These are phyloP conservation scores for Leishmania tropica DNA, from an alignment of 208 protist genomes.

Conservation along the genomic window DNA sequence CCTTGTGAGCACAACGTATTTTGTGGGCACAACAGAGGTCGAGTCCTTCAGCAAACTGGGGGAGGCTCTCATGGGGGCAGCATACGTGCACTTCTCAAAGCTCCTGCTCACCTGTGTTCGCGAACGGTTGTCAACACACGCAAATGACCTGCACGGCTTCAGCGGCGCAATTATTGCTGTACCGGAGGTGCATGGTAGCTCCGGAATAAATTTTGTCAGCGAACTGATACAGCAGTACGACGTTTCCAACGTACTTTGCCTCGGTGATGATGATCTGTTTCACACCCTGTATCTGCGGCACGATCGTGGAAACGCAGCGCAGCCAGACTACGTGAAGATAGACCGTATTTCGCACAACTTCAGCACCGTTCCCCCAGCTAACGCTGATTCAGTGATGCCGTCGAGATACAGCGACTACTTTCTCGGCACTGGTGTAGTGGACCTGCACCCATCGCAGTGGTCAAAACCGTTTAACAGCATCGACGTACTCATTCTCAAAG, in stretches of 20 bases:
- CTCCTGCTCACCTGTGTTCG: constrained; percentile 40
- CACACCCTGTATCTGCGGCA: constrained; percentile 49
- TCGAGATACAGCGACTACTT: constrained; percentile 68
- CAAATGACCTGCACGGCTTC: constrained; percentile 49
- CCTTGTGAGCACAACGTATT: constrained; percentile 65
- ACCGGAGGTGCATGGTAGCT: constrained; percentile 66
- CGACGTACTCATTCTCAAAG: constrained; percentile 68
- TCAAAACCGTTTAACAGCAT: constrained; percentile 65
- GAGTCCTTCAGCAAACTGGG: constrained; percentile 40
- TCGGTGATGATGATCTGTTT: constrained; percentile 83
- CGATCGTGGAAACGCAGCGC: constrained; percentile 25
- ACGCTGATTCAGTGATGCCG: constrained; percentile 43
- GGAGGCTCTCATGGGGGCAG: constrained; percentile 49
- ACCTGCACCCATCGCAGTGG: constrained; percentile 67
- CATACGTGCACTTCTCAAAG: constrained; percentile 69
- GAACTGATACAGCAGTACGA: constrained; percentile 65
- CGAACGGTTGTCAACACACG: constrained; percentile 51
- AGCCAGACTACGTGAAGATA: constrained; percentile 36
- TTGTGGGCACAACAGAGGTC: constrained; percentile 72
- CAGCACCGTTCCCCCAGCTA: constrained; percentile 27
- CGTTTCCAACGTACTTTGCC: constrained; percentile 67
- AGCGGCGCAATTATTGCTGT: constrained; percentile 80
- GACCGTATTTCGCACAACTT: constrained; percentile 71
- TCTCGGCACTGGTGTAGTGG: constrained; percentile 61
- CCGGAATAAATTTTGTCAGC: constrained; percentile 65